Percentiles rank a stretch among this genome's conserved stretches.
Evolutionary conservation across 2,329 filamentous ascomycete genomes (phyloP).

Genomic region (Aphanocladium album): DNA sequence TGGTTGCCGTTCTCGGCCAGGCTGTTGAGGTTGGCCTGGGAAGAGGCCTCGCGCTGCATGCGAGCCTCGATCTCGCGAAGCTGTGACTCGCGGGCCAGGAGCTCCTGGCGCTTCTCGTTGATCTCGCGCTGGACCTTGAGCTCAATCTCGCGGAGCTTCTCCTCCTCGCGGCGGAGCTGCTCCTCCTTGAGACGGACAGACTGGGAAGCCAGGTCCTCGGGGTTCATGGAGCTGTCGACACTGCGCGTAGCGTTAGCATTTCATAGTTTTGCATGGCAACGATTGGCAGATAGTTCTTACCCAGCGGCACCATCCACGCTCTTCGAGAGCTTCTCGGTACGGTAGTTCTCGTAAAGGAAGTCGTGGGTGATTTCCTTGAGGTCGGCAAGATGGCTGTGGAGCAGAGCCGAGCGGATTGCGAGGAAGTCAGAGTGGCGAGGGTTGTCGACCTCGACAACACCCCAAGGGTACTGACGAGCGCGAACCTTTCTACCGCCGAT

Average conservation of each 20-base stretch:
- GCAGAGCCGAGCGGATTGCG: slow-evolving; percentile 89
- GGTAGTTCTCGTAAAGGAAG: slow-evolving; percentile 99
- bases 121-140: slow-evolving; percentile 99
- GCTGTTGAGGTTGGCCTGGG: slow-evolving; percentile 42
- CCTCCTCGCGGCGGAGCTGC: slow-evolving; percentile 96
- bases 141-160: slow-evolving; percentile 99
- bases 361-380: slow-evolving; percentile 99
- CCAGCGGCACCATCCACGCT: slow-evolving; percentile 88
- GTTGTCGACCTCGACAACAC: slow-evolving; percentile 98
- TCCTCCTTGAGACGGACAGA: slow-evolving; percentile 99
- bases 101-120: slow-evolving; percentile 99
- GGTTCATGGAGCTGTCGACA: slow-evolving; percentile 82
- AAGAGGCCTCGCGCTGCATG: slow-evolving; percentile 80
- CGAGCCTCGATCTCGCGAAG: slow-evolving; percentile 97
- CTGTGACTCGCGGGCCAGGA: slow-evolving; percentile 95
- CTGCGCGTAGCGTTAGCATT: slow-evolving; percentile 36
- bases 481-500: slow-evolving; percentile 88
- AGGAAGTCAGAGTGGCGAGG: slow-evolving; percentile 98
- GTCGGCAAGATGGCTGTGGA: slow-evolving; percentile 97
- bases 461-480: slow-evolving; percentile 97
- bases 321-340: slow-evolving; percentile 99
- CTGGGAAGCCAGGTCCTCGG: slow-evolving; percentile 92
- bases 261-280: not conserved
- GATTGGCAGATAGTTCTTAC: slow-evolving; percentile 53
- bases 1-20: slow-evolving; percentile 36